Conservation (phyloP, 2,329 filamentous ascomycete genomes). For the Apiospora marii region DNA sequence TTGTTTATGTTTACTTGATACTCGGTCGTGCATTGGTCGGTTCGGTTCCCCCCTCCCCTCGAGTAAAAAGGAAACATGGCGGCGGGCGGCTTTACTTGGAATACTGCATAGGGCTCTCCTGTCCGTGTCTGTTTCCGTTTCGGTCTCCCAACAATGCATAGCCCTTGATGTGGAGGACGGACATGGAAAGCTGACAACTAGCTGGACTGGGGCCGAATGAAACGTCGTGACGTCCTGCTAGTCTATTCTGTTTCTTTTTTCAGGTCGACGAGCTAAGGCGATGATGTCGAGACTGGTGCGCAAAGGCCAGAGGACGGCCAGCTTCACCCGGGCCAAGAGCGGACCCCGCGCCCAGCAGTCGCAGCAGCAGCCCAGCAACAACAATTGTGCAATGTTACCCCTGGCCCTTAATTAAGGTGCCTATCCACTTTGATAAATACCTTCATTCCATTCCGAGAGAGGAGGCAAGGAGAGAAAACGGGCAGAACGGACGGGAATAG, state of each 20-base stretch:
- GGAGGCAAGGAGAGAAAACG: background rate
- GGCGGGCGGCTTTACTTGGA: background rate
- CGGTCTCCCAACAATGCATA: background rate
- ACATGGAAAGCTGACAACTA: constrained; percentile 3
- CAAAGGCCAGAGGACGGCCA: constrained; percentile 13
- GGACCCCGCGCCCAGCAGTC: background rate
- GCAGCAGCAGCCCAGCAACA: background rate
- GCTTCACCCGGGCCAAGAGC: background rate
- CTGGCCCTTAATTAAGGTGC: background rate
- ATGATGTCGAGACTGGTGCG: constrained; percentile 21
- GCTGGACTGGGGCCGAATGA: constrained; percentile 22
- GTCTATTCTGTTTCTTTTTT: constrained; percentile 7
- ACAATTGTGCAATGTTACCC: background rate
- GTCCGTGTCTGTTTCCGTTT: background rate
- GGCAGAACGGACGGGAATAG: too few relatives aligned
- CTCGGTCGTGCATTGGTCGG: constrained; percentile 4
- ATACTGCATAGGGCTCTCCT: background rate
- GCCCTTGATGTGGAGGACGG: background rate
- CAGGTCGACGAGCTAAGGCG: constrained; percentile 12
- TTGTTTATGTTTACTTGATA: constrained; percentile 16
- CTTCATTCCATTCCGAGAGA: background rate
- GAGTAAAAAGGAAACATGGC: background rate
- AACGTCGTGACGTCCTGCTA: constrained; percentile 24
- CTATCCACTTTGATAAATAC: background rate
- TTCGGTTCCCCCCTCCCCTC: background rate